Evolutionary conservation across 768 basidiomycete species (phyloP).

Genomic region (Nevesoporus exiguus): DNA sequence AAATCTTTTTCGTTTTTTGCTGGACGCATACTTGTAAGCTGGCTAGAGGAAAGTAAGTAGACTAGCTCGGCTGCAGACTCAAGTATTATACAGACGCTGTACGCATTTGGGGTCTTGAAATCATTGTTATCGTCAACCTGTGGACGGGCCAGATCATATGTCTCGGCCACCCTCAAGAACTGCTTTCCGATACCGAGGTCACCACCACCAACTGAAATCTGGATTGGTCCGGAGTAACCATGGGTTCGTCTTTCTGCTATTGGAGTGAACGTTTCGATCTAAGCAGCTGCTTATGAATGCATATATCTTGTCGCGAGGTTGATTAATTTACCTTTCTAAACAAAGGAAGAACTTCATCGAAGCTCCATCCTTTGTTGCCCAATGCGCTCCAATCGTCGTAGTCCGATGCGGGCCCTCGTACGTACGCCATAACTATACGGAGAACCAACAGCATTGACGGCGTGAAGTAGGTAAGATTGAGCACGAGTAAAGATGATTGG

Average conservation of each 20-base stretch:
- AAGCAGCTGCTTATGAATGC: constrained; percentile 40
- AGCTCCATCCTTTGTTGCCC: constrained; percentile 59
- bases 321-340: constrained; percentile 47
- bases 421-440: constrained; percentile 45
- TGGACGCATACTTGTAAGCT: constrained; percentile 12
- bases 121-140: constrained; percentile 46
- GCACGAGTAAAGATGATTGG: no score
- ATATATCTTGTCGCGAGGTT: not conserved
- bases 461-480: not conserved
- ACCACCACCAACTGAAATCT: constrained; percentile 15
- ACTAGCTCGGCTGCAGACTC: not conserved
- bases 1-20: not conserved
- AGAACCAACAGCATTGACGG: not conserved
- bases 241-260: constrained; percentile 32
- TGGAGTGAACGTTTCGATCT: constrained; percentile 38
- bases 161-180: constrained; percentile 44
- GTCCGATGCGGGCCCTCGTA: constrained; percentile 56
- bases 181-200: constrained; percentile 32
- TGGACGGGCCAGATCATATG: constrained; percentile 48
- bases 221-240: constrained; percentile 34
- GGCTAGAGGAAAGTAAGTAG: constrained; percentile 3
- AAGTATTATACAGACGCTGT: constrained; percentile 21
- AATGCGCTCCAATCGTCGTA: constrained; percentile 57
- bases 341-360: constrained; percentile 52
- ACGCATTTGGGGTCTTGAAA: constrained; percentile 31